phyloP scores from a whole-genome alignment of 495 filamentous ascomycete species.

The Bacidia rubella region DNA sequence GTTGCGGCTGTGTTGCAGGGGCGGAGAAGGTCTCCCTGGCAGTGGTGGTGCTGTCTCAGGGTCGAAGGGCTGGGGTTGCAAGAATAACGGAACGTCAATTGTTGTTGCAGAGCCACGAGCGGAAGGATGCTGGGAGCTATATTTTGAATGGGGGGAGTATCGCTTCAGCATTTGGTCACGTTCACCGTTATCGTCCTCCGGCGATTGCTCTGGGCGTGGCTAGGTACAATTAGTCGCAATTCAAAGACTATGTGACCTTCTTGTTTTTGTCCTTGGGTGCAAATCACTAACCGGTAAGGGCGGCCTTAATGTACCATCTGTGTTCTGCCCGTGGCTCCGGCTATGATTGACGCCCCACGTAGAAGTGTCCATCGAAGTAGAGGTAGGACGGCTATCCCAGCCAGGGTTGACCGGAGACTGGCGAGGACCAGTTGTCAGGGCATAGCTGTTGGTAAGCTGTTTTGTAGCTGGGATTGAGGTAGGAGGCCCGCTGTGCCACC shows the following conservation, averaged over 20 bases:
- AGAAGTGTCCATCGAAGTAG: slow-evolving; percentile 23
- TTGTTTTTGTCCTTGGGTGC: too few species aligned
- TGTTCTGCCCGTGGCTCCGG: neutral
- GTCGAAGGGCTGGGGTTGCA: slow-evolving; percentile 14
- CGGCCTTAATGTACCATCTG: neutral
- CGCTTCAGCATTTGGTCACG: neutral
- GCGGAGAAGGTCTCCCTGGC: slow-evolving; percentile 10
- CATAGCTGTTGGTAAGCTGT: slow-evolving; percentile 21
- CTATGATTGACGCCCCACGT: slow-evolving; percentile 35
- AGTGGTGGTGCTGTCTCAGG: slow-evolving; percentile 8
- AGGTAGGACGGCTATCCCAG: slow-evolving; percentile 18
- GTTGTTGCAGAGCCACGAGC: slow-evolving; percentile 14
- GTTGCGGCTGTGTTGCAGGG: slow-evolving; percentile 4
- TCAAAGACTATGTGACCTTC: neutral
- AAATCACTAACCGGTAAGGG: slow-evolving; percentile 30
- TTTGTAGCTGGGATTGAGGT: slow-evolving; percentile 18
- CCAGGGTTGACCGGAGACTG: slow-evolving; percentile 13
- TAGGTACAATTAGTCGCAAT: neutral
- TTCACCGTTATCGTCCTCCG: neutral
- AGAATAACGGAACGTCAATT: slow-evolving; percentile 15
- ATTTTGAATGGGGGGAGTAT: neutral
- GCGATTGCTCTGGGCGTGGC: neutral
- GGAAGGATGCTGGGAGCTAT: slow-evolving; percentile 8
- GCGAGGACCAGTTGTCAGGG: slow-evolving; percentile 22
- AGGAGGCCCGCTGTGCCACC: slow-evolving; percentile 17